A percentile compares a stretch with the other conserved stretches of the same genome.
These are phyloP conservation scores for Penicillium tannophilum DNA, from an alignment of 495 filamentous ascomycete genomes.

Conservation along the genomic window DNA sequence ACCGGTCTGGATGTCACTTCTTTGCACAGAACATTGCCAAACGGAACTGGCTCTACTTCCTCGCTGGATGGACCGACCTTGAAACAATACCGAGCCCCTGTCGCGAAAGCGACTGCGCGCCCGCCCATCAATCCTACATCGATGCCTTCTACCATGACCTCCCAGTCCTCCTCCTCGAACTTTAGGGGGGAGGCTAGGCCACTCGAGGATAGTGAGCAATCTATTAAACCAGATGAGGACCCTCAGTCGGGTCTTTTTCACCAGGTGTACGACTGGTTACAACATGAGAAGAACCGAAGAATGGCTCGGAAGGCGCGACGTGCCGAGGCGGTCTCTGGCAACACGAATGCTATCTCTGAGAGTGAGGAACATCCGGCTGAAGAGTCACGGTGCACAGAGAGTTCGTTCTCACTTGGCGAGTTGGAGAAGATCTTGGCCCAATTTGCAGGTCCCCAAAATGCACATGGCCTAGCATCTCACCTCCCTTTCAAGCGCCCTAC, in stretches of 20 bases:
- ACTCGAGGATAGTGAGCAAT: slow-evolving; percentile 31
- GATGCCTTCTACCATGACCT: slow-evolving; percentile 33
- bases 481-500: slow-evolving; percentile 36
- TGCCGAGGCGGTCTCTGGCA: slow-evolving; percentile 30
- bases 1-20: slow-evolving; percentile 32
- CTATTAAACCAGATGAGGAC: slow-evolving; percentile 35
- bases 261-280: slow-evolving; percentile 79
- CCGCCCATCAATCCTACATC: slow-evolving; percentile 25
- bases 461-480: slow-evolving; percentile 34
- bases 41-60: slow-evolving; percentile 26
- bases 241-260: slow-evolving; percentile 54
- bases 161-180: slow-evolving; percentile 26
- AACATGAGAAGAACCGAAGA: slow-evolving; percentile 70
- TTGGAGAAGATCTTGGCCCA: slow-evolving; percentile 69
- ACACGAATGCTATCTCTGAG: slow-evolving; percentile 25
- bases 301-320: slow-evolving; percentile 46
- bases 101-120: slow-evolving; percentile 32
- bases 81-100: slow-evolving; percentile 31
- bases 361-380: slow-evolving; percentile 32
- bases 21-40: slow-evolving; percentile 28
- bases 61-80: slow-evolving; percentile 26
- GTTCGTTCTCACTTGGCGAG: slow-evolving; percentile 63
- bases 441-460: slow-evolving; percentile 43
- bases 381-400: slow-evolving; percentile 51
- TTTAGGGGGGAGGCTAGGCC: slow-evolving; percentile 23